Conservation (phyloP, 2,329 filamentous ascomycete species). For the Fusarium sp. region DNA sequence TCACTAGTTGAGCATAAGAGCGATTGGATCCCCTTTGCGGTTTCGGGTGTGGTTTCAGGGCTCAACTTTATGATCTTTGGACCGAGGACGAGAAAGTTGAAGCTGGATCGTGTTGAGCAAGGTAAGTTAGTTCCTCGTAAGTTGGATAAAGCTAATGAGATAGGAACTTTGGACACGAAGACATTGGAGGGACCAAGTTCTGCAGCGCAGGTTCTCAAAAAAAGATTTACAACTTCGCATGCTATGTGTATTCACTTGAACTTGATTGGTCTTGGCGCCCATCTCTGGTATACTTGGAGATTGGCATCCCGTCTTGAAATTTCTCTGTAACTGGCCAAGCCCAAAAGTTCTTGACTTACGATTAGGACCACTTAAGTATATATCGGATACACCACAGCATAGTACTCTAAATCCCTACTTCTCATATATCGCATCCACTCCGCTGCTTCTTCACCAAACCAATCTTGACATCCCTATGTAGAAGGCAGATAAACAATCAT, state of each 20-base stretch:
- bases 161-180: constrained; percentile 34
- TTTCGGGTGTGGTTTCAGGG: constrained; percentile 50
- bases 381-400: background rate
- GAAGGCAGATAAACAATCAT: constrained; percentile 47
- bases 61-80: constrained; percentile 56
- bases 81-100: constrained; percentile 51
- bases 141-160: constrained; percentile 3
- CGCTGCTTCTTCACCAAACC: constrained; percentile 38
- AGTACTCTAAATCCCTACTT: background rate
- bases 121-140: constrained; percentile 15
- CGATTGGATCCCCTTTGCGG: constrained; percentile 54
- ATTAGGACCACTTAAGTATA: rapidly evolving
- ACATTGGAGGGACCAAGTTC: constrained; percentile 26
- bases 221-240: constrained; percentile 53
- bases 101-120: constrained; percentile 47
- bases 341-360: background rate
- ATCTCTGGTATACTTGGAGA: constrained; percentile 51
- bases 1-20: constrained; percentile 49
- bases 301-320: constrained; percentile 40
- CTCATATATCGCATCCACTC: rapidly evolving
- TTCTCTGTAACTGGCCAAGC: background rate
- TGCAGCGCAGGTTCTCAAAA: constrained; percentile 44
- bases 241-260: constrained; percentile 61
- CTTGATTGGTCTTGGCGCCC: constrained; percentile 52
- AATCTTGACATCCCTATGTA: background rate